Evolutionary conservation across 257 asterid species (phyloP).

Genomic region (Euphrasia confusa): DNA sequence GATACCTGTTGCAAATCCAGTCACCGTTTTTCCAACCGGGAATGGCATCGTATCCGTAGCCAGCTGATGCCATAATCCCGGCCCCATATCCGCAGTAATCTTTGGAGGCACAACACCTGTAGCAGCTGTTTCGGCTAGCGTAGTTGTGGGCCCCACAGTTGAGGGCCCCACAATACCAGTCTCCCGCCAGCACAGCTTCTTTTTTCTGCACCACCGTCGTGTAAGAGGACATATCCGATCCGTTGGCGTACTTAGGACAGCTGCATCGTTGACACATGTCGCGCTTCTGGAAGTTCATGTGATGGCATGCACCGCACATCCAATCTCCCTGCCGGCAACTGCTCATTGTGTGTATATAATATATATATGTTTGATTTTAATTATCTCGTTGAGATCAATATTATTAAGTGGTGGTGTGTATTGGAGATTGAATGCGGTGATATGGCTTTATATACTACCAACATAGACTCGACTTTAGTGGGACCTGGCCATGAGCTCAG

Average conservation of each 20-base stretch:
- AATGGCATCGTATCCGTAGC: constrained; percentile 32
- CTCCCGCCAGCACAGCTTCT: constrained; percentile 59
- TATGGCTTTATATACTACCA: background rate
- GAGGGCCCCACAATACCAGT: constrained; percentile 64
- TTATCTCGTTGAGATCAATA: too few relatives aligned
- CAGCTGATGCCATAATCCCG: constrained; percentile 39
- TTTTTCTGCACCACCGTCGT: constrained; percentile 24
- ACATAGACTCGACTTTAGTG: background rate
- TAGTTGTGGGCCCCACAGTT: constrained; percentile 80
- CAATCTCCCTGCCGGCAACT: constrained; percentile 71
- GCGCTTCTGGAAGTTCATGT: constrained; percentile 63
- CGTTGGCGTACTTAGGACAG: constrained; percentile 60
- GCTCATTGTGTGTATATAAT: constrained; percentile 34
- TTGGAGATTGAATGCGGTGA: background rate
- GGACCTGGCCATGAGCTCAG: too few relatives aligned
- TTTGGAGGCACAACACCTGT: constrained; percentile 46
- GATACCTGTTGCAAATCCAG: constrained; percentile 73
- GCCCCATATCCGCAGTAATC: constrained; percentile 42
- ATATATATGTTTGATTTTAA: too few relatives aligned
- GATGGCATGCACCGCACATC: constrained; percentile 86
- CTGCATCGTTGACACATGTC: constrained; percentile 71
- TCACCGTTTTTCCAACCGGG: constrained; percentile 95
- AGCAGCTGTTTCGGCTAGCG: constrained; percentile 76
- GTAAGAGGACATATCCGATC: constrained; percentile 38
- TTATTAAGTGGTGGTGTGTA: background rate